phyloP scores from a whole-genome alignment of 2,329 filamentous ascomycete genomes.

The Colletotrichum sp. region DNA sequence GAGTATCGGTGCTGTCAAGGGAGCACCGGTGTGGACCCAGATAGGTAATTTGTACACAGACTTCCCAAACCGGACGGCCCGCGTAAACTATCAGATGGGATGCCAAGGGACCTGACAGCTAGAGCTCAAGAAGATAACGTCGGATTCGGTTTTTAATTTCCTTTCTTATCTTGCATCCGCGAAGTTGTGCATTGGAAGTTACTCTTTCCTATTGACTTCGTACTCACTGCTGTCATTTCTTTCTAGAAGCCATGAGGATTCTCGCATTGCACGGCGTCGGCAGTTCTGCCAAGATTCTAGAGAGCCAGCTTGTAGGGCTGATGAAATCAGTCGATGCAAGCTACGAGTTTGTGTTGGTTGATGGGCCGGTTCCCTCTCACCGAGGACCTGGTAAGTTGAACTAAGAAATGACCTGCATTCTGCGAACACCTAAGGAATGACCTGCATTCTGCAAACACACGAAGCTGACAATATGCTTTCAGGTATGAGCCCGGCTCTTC shows the following conservation, averaged over 20 bases:
- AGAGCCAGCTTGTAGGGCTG: conserved; percentile 3
- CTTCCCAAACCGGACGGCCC: neutral
- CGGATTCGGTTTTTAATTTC: neutral
- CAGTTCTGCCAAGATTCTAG: conserved; percentile 10
- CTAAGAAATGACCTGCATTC: neutral
- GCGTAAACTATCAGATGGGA: neutral
- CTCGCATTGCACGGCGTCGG: conserved; percentile 8
- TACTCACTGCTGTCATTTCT: neutral
- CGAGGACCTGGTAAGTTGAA: conserved; percentile 9
- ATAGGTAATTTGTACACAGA: neutral
- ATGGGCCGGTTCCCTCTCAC: neutral
- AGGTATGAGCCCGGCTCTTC: neutral
- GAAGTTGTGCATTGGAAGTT: neutral
- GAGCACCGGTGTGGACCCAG: neutral
- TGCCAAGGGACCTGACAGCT: neutral
- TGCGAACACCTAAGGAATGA: neutral
- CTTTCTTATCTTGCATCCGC: neutral
- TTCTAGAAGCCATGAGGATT: conserved; percentile 4
- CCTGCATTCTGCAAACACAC: neutral
- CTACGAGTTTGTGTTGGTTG: conserved; percentile 20
- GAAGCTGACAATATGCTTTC: neutral
- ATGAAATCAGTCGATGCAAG: conserved; percentile 5
- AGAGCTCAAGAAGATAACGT: neutral
- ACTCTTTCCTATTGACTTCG: neutral
- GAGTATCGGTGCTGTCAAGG: neutral